phyloP scores from a whole-genome alignment of 352 stramenopile species.

The Pythium plurisporium region DNA sequence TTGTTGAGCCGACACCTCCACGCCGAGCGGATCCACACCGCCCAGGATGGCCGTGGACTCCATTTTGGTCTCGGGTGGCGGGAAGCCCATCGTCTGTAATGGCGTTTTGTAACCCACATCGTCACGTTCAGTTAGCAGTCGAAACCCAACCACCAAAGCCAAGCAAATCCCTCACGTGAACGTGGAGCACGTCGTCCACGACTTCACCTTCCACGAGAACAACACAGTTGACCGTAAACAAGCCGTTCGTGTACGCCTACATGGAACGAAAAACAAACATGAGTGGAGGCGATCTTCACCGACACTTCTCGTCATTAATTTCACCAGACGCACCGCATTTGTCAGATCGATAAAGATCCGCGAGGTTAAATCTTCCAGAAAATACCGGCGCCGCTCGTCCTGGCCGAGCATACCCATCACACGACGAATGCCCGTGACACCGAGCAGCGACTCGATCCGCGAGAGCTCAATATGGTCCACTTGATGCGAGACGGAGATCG shows the following conservation, averaged over 20 bases:
- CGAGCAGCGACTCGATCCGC: constrained; percentile 83
- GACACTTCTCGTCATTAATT: background rate
- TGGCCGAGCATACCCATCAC: constrained; percentile 85
- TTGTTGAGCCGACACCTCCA: constrained; percentile 79
- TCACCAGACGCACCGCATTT: constrained; percentile 36
- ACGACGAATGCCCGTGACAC: constrained; percentile 63
- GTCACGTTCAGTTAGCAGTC: too few species aligned
- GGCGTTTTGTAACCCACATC: background rate
- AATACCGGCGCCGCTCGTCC: constrained; percentile 75
- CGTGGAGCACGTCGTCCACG: constrained; percentile 88
- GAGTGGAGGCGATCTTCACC: background rate
- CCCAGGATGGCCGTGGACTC: constrained; percentile 73
- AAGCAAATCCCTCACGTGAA: constrained; percentile 50
- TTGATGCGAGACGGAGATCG: constrained; percentile 45
- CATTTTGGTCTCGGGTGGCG: constrained; percentile 80
- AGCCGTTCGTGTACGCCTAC: constrained; percentile 73
- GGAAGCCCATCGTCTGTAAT: constrained; percentile 83
- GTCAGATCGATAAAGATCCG: constrained; percentile 74
- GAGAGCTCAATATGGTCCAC: constrained; percentile 83
- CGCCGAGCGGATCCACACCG: constrained; percentile 73
- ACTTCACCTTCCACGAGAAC: constrained; percentile 92
- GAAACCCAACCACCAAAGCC: too few species aligned
- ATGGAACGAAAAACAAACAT: background rate
- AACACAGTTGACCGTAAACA: constrained; percentile 92
- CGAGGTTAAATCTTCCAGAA: constrained; percentile 79